Conservation (phyloP, 495 filamentous ascomycete genomes). For the Aspergillus wentii region DNA sequence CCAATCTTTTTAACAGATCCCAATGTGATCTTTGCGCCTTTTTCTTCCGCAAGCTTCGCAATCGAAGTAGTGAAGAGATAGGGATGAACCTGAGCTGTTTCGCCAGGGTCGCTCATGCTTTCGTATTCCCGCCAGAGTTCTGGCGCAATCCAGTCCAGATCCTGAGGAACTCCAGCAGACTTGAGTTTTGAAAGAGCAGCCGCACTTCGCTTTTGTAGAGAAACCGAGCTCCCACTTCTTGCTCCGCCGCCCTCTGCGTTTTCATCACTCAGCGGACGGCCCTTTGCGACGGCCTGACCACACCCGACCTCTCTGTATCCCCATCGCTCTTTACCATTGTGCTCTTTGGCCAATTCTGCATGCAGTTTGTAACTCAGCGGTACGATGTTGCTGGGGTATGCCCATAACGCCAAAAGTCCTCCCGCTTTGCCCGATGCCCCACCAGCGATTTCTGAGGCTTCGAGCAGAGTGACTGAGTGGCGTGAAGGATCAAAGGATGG, state of each 20-base stretch:
- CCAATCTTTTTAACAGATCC: slow-evolving; percentile 63
- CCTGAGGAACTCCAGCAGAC: slow-evolving; percentile 62
- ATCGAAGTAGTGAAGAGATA: slow-evolving; percentile 89
- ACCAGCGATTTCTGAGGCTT: slow-evolving; percentile 82
- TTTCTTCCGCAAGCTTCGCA: slow-evolving; percentile 69
- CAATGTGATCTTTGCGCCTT: slow-evolving; percentile 66
- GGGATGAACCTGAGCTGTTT: slow-evolving; percentile 92
- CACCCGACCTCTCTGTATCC: slow-evolving; percentile 79
- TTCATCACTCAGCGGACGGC: slow-evolving; percentile 36
- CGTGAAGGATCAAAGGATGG: slow-evolving; percentile 69
- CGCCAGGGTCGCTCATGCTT: slow-evolving; percentile 73
- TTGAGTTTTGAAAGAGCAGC: slow-evolving; percentile 55
- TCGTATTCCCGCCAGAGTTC: slow-evolving; percentile 66
- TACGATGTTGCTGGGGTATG: slow-evolving; percentile 81
- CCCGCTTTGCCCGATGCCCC: slow-evolving; percentile 95
- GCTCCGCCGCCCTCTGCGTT: slow-evolving; percentile 22
- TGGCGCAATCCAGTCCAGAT: slow-evolving; percentile 81
- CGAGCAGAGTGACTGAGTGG: slow-evolving; percentile 81
- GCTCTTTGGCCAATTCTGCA: slow-evolving; percentile 75
- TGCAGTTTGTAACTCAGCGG: slow-evolving; percentile 84
- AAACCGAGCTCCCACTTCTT: slow-evolving; percentile 35
- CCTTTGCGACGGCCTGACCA: slow-evolving; percentile 64
- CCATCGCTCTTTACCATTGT: slow-evolving; percentile 77
- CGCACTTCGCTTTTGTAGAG: slow-evolving; percentile 68
- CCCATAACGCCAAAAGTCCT: slow-evolving; percentile 87